A percentile compares a stretch with the other conserved stretches of the same genome.
Evolutionary conservation across 257 asterid species (phyloP).

Genomic region (Eucommia ulmoides): DNA sequence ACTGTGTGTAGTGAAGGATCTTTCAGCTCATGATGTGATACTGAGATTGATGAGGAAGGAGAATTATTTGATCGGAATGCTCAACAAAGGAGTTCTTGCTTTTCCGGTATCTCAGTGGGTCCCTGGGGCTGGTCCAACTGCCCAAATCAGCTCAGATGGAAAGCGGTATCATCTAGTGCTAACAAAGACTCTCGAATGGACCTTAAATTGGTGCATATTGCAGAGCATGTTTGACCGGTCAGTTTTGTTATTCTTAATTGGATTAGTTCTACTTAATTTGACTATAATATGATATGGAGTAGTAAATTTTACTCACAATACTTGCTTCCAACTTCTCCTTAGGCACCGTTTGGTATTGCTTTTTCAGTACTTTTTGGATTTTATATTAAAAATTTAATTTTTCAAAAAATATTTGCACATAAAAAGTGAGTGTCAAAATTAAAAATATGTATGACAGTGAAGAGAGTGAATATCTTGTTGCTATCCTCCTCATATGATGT

Average conservation of each 20-base stretch:
- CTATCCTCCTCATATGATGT: too few relatives aligned
- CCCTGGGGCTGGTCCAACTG: slow-evolving; percentile 67
- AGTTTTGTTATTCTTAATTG: slow-evolving; percentile 2
- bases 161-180: slow-evolving; percentile 41
- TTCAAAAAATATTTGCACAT: too few relatives aligned
- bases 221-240: slow-evolving; percentile 98
- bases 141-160: slow-evolving; percentile 36
- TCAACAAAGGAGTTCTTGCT: slow-evolving; percentile 90
- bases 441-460: too few relatives aligned
- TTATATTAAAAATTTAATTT: too few relatives aligned
- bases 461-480: too few relatives aligned
- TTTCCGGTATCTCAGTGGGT: slow-evolving; percentile 78
- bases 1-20: slow-evolving; percentile 76
- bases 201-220: slow-evolving; percentile 87
- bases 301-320: too few relatives aligned
- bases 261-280: too few relatives aligned
- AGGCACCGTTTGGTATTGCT: too few relatives aligned
- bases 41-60: slow-evolving; percentile 96
- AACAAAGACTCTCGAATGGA: slow-evolving; percentile 93
- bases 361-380: too few relatives aligned
- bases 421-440: too few relatives aligned
- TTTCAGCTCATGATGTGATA: slow-evolving; percentile 74
- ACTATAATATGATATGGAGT: too few relatives aligned
- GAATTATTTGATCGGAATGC: slow-evolving; percentile 96
- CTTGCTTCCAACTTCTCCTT: too few relatives aligned